phyloP scores from a whole-genome alignment of 768 basidiomycete genomes.

The Floccularia luteovirens region DNA sequence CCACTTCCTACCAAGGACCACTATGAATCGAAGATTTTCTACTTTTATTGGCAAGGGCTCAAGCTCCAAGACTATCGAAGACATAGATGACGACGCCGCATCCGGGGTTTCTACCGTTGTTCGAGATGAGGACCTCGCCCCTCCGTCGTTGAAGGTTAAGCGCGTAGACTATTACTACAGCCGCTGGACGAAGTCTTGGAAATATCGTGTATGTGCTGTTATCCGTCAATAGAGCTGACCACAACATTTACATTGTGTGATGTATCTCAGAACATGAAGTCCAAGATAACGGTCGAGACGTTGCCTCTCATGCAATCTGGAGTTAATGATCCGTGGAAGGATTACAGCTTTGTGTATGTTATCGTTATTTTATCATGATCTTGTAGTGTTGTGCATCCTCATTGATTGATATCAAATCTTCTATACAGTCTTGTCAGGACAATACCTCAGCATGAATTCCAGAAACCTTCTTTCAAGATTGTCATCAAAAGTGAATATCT shows the following conservation, averaged over 20 bases:
- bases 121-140: slow-evolving; percentile 26
- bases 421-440: slow-evolving; percentile 41
- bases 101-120: slow-evolving; percentile 25
- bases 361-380: too few relatives aligned
- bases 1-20: too few relatives aligned
- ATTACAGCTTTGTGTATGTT: slow-evolving; percentile 45
- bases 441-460: slow-evolving; percentile 28
- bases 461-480: slow-evolving; percentile 40
- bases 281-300: slow-evolving; percentile 43
- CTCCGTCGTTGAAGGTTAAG: slow-evolving; percentile 48
- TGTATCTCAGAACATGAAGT: slow-evolving; percentile 36
- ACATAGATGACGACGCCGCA: slow-evolving; percentile 18
- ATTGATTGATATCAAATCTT: not conserved
- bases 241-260: not conserved
- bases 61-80: slow-evolving; percentile 7
- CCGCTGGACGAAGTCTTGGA: slow-evolving; percentile 48
- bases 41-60: slow-evolving; percentile 13
- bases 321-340: slow-evolving; percentile 48
- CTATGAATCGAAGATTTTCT: slow-evolving; percentile 20
- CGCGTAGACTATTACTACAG: slow-evolving; percentile 55
- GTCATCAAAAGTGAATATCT: slow-evolving; percentile 54
- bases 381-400: too few relatives aligned
- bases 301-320: slow-evolving; percentile 28
- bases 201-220: slow-evolving; percentile 33
- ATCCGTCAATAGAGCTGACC: not conserved